Evolutionary conservation across 208 protist species (phyloP).

Genomic region (Trichomonas vaginalis): DNA sequence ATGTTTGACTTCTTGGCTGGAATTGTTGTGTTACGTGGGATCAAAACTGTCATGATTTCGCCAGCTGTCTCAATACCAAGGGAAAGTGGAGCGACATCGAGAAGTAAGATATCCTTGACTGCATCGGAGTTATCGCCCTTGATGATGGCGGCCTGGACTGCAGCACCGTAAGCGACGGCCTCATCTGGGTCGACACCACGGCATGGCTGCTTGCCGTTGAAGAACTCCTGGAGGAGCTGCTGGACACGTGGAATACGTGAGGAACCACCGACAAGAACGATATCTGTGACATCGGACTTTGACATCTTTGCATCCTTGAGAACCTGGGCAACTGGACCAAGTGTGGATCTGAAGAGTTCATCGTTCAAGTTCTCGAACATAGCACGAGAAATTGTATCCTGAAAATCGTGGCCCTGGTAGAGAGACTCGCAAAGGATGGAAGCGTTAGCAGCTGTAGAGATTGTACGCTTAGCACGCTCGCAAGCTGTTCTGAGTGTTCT

Average conservation of each 20-base stretch:
- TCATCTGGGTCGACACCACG: slow-evolving; percentile 54
- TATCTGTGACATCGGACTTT: slow-evolving; percentile 60
- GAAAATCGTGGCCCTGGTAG: slow-evolving; percentile 82
- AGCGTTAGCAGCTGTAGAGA: slow-evolving; percentile 42
- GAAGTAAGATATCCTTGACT: slow-evolving; percentile 12
- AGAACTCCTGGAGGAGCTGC: slow-evolving; percentile 79
- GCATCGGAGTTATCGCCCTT: slow-evolving; percentile 40
- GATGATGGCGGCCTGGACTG: slow-evolving; percentile 84
- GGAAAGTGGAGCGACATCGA: too few relatives aligned
- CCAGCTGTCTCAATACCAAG: slow-evolving; percentile 68
- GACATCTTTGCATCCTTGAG: slow-evolving; percentile 60
- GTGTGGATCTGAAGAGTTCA: slow-evolving; percentile 55
- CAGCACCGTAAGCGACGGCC: slow-evolving; percentile 62
- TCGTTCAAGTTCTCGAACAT: slow-evolving; percentile 83
- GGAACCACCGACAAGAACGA: slow-evolving; percentile 66
- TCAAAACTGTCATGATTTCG: slow-evolving; percentile 64
- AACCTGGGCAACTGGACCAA: slow-evolving; percentile 56
- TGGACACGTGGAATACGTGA: slow-evolving; percentile 87
- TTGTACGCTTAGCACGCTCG: slow-evolving; percentile 75
- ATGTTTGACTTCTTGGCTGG: slow-evolving; percentile 50
- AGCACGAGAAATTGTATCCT: slow-evolving; percentile 69
- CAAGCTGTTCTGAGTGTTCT: slow-evolving; percentile 53
- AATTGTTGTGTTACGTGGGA: slow-evolving; percentile 48
- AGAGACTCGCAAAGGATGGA: slow-evolving; percentile 83
- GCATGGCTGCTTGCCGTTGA: slow-evolving; percentile 64